These are phyloP conservation scores for Oryza glaberrima DNA, from an alignment of 176 grass and related monocot species.

Conservation along the genomic window DNA sequence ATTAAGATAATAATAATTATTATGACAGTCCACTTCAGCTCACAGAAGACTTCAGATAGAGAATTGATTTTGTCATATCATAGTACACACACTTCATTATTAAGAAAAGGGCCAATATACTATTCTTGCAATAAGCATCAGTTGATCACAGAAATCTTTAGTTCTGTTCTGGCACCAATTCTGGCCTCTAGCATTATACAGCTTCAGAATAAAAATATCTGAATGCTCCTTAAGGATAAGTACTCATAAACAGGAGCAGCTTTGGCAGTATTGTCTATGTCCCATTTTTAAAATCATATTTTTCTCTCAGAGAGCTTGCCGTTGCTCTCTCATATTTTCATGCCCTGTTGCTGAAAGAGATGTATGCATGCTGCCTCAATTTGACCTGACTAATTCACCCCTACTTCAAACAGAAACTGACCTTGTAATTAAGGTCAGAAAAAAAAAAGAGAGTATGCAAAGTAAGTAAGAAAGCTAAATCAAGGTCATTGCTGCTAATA, in stretches of 20 bases:
- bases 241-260: not conserved
- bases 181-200: conserved; percentile 10
- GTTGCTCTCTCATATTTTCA: conserved; percentile 10
- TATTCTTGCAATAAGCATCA: conserved; percentile 18
- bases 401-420: conserved; percentile 12
- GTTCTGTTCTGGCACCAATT: conserved; percentile 7
- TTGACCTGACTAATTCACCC: conserved; percentile 17
- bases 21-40: conserved; percentile 15
- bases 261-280: conserved; percentile 7
- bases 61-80: conserved; percentile 40
- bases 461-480: conserved; percentile 32
- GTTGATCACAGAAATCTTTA: conserved; percentile 32
- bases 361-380: conserved; percentile 16
- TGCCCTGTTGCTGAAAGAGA: conserved; percentile 13
- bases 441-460: not conserved
- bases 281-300: not conserved
- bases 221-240: not conserved
- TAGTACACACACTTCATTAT: conserved; percentile 9
- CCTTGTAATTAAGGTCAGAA: not conserved
- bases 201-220: conserved; percentile 21
- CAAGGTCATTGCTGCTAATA: not conserved
- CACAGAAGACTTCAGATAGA: conserved; percentile 8
- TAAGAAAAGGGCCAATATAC: conserved; percentile 11
- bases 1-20: not conserved
- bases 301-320: not conserved